These are phyloP conservation scores for Gliomastix tumulicola DNA, from an alignment of 2,329 filamentous ascomycete species.

Conservation along the genomic window DNA sequence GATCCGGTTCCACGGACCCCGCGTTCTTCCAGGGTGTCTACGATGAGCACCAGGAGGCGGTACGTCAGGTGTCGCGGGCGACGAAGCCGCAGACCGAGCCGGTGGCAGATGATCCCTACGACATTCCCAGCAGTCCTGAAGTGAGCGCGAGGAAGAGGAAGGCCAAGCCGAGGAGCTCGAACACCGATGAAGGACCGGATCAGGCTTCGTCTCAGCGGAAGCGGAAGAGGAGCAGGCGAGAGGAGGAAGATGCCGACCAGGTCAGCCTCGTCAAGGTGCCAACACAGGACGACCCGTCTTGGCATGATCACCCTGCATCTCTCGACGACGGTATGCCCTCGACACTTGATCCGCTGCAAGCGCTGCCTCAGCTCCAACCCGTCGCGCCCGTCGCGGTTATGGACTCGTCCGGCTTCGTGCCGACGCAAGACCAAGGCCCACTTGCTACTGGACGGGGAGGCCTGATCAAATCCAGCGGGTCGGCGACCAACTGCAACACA, in stretches of 20 bases:
- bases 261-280: slow-evolving; percentile 15
- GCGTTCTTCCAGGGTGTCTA: slow-evolving; percentile 40
- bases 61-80: slow-evolving; percentile 3
- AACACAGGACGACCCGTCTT: too few relatives aligned
- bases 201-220: too few relatives aligned
- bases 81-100: slow-evolving; percentile 10
- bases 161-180: neutral
- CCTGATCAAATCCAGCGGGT: slow-evolving; percentile 27
- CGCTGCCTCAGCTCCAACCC: too few relatives aligned
- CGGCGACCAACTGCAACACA: slow-evolving; percentile 26
- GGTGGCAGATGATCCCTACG: slow-evolving; percentile 28
- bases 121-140: slow-evolving; percentile 36
- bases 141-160: slow-evolving; percentile 2
- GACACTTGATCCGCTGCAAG: too few relatives aligned
- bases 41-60: slow-evolving; percentile 32
- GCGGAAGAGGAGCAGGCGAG: too few relatives aligned
- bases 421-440: too few relatives aligned
- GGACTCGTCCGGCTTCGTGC: too few relatives aligned
- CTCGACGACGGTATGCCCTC: too few relatives aligned
- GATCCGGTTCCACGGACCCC: slow-evolving; percentile 38
- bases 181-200: too few relatives aligned
- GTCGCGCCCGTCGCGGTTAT: too few relatives aligned
- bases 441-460: too few relatives aligned
- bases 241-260: slow-evolving; percentile 11
- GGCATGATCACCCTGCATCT: too few relatives aligned